Base-by-base conservation (phyloP, 2,329 filamentous ascomycete species). In the Alternaria angustiovoidea region DNA sequence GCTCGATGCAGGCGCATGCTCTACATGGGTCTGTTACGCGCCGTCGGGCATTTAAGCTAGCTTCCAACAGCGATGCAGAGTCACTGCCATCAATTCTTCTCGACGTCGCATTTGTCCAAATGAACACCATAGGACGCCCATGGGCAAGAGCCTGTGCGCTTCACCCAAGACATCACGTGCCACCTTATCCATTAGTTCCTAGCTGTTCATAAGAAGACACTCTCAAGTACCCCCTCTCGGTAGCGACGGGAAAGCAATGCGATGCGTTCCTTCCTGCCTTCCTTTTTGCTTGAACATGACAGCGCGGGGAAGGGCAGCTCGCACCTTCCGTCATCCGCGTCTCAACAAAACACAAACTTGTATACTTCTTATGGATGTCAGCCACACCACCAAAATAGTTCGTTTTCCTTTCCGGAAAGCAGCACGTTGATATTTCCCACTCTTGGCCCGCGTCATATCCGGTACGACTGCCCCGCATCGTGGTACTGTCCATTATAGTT, bases 241-340 rank as follows among this genome's bases (percentile, higher is more conserved):
- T 2, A 49, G 46, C 32, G 46, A 38, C 30, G 6, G 30, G 24
- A 7, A 36, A 12, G 22, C 14, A 7, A 49, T 24, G 43, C 49
- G 36, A 39, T 48, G 44, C 38, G 38, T 54, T 49, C 39, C 57
- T 59, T 46, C 9, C 39, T 24, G 28, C 9, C 28, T 34, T 24
- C 48, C 32, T 38, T 39, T 24, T 8, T 22, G 34, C 34, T 43
- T 18, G 3, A 43, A 12, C 9, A 24, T 43, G 34, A 39, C 30
- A 20, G 49, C 42, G 55, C 55, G 48, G 55, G 54, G 47, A 53
- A 42, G 28, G 57, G 42, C 47, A 44, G 38, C 12, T 53, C 28
- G 22, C 58, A 38, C 58, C 58, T 61, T 57, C 54, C 58, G 54
- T 61, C 54, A 61, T 57, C 58, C 46, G 47, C 54, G 28, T 38